Conservation (phyloP, 768 basidiomycete genomes). For the Leccinellum luteum region DNA sequence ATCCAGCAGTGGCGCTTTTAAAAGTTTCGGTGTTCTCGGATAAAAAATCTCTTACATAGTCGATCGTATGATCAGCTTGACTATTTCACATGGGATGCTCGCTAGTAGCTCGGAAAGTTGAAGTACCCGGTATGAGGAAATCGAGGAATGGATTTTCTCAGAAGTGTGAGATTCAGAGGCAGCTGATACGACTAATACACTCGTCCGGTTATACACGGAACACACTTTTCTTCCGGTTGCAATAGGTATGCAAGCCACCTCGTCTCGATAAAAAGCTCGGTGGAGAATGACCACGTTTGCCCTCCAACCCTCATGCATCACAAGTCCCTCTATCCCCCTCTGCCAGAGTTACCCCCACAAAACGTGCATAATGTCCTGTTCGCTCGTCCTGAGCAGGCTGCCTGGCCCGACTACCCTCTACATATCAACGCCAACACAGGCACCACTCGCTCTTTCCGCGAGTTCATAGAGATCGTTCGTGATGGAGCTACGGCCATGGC, state of each 20-base stretch:
- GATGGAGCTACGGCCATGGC: conserved; percentile 58
- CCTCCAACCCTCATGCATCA: conserved; percentile 42
- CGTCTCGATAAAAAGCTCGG: conserved; percentile 3
- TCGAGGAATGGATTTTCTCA: not conserved
- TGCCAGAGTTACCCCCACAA: conserved; percentile 45
- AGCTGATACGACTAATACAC: not conserved
- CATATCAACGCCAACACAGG: conserved; percentile 58
- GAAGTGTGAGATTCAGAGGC: not conserved
- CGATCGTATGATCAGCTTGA: not conserved
- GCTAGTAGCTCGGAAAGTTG: not conserved
- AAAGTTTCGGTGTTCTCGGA: not conserved
- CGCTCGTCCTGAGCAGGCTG: conserved; percentile 49
- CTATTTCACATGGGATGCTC: not conserved
- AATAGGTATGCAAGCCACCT: not conserved
- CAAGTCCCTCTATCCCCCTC: conserved; percentile 55
- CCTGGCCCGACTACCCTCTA: conserved; percentile 54
- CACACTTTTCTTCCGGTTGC: not conserved
- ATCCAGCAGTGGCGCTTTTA: not conserved
- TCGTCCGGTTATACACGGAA: not conserved
- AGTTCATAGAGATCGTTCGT: conserved; percentile 50
- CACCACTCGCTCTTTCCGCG: conserved; percentile 40
- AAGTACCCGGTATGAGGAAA: not conserved
- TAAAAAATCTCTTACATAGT: not conserved
- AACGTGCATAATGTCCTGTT: conserved; percentile 59
- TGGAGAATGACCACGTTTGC: not conserved